Base-by-base conservation (phyloP, 2,329 filamentous ascomycete species). In the Aspergillus piperis region DNA sequence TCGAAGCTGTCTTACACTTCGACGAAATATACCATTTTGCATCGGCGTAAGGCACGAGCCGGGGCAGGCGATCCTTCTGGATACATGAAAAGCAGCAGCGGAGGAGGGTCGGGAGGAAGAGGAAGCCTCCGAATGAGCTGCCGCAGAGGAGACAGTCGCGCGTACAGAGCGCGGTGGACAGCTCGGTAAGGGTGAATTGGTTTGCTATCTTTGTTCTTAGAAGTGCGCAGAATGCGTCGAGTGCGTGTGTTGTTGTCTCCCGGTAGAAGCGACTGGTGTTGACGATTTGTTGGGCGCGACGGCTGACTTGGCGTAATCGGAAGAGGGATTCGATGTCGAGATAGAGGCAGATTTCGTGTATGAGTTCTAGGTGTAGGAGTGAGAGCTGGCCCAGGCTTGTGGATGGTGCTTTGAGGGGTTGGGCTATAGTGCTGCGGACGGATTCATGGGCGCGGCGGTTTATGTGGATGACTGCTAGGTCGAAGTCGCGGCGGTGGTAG, bases 81-180 rank as follows among this genome's bases (percentile, higher is more conserved):
- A 57, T 32, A 23, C 47, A 59, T 27, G 49, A 38, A 17, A 59
- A 54, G 48, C 57, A 59, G 4, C 38, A 54, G 17, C 57, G 53
- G 27, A n/a, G 53, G 30, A 54, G 47, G 2, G 39, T 54, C 19
- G n/a, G 56, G 38, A 59, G 57, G 38, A 59, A 47, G 21, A 49
- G 32, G 38, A 49, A 48, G 27, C 54, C 42, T 8, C 39, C 27
- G 17, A 57, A 57, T 17, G 41, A 50, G 42, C 54, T 44, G 42
- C 44, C 30, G 21, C 44, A 48, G 30, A 48, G 19, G 8, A 41
- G 6, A 27, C 56, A 62, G 39, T 59, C 48, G 47, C 21, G 38
- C 17, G 48, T 59, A 54, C 57, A 59, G 19, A 62, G 56, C 15
- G 36, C 19, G 21, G 48, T 57, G 47, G 53, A 59, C 19, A 62